Evolutionary conservation across 2,329 filamentous ascomycete genomes (phyloP).

Genomic region (Aspergillus thermomutatus): DNA sequence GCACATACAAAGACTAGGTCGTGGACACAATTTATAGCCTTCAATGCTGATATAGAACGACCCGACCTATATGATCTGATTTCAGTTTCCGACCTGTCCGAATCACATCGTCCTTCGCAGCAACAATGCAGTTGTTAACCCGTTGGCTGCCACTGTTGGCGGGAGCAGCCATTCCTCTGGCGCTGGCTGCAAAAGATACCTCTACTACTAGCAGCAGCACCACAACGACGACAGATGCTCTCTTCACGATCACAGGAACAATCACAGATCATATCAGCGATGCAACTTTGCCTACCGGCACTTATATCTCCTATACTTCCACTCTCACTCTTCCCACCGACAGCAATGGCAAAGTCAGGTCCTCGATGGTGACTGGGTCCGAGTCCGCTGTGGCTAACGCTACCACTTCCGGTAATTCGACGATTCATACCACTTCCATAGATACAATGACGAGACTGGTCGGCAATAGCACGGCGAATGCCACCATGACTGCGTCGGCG

Average conservation of each 20-base stretch:
- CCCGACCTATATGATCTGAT: background rate
- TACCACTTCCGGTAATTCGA: conserved; percentile 22
- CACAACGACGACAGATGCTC: background rate
- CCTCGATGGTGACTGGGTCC: conserved; percentile 25
- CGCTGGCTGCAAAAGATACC: background rate
- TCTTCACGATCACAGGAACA: conserved; percentile 20
- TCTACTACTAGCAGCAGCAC: background rate
- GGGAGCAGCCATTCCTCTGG: background rate
- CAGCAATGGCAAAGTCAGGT: conserved; percentile 17
- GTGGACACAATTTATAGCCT: no score
- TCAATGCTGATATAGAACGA: background rate
- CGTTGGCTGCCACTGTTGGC: background rate
- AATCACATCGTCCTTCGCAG: background rate
- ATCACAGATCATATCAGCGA: conserved; percentile 23
- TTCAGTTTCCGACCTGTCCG: background rate
- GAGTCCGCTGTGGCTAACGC: conserved; percentile 20
- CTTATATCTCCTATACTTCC: conserved; percentile 37
- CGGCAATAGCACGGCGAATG: conserved; percentile 46
- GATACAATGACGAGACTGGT: conserved; percentile 43
- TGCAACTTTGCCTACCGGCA: conserved; percentile 34
- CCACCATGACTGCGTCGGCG: conserved; percentile 47
- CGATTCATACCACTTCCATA: conserved; percentile 33
- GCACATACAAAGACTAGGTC: background rate
- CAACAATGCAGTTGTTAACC: background rate
- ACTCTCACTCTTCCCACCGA: conserved; percentile 26